Evolutionary conservation across 2,329 filamentous ascomycete genomes (phyloP).

Genomic region (Claviceps sp.): DNA sequence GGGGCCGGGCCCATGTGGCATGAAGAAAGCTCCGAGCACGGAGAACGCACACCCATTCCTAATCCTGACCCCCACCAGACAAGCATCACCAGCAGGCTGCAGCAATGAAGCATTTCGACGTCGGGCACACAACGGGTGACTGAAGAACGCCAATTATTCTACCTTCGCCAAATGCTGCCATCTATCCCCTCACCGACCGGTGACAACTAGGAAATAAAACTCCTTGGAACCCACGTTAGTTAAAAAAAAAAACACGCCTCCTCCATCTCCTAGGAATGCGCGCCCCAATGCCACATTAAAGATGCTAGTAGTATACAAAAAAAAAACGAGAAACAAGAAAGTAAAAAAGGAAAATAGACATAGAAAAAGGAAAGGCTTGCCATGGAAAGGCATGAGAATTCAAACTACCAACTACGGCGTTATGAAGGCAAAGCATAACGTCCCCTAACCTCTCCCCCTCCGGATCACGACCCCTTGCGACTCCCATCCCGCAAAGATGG

Average conservation of each 20-base stretch:
- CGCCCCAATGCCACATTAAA: background rate
- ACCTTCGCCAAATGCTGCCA: background rate
- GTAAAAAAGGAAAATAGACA: background rate
- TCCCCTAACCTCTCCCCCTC: background rate
- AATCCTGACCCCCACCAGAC: background rate
- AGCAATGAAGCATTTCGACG: background rate
- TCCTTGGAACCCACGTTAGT: background rate
- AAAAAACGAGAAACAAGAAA: background rate
- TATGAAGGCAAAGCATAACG: background rate
- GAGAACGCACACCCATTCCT: background rate
- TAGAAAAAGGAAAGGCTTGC: background rate
- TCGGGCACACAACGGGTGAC: too few species aligned
- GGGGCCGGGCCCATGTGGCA: background rate
- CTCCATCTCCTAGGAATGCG: background rate
- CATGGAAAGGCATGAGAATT: background rate
- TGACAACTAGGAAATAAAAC: background rate
- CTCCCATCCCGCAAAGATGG: too few species aligned
- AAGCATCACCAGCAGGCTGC: background rate
- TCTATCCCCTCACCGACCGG: background rate
- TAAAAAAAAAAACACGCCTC: background rate
- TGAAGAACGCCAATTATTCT: background rate
- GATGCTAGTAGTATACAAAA: conserved; percentile 5
- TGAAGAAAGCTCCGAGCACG: conserved; percentile 1
- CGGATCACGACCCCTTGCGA: too few species aligned
- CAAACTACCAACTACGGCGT: background rate